Percentiles rank a stretch among this genome's conserved stretches.
These are phyloP conservation scores for Cercophora newfieldiana DNA, from an alignment of 495 filamentous ascomycete genomes.

Conservation along the genomic window DNA sequence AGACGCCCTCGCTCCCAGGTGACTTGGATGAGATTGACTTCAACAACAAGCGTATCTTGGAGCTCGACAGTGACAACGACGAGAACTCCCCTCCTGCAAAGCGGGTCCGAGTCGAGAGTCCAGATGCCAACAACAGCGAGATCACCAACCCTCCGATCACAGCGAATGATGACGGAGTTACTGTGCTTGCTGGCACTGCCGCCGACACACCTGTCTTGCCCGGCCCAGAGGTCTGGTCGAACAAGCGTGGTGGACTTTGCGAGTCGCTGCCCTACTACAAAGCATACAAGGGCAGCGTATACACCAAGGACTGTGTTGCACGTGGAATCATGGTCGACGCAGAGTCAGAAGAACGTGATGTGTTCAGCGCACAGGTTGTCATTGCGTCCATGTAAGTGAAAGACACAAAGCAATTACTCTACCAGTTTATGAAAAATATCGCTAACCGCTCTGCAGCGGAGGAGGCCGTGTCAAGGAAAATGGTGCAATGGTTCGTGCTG, in stretches of 20 bases:
- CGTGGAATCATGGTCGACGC: slow-evolving; percentile 64
- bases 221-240: slow-evolving; percentile 46
- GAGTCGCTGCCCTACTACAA: slow-evolving; percentile 69
- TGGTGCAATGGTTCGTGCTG: not conserved
- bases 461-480: slow-evolving; percentile 45
- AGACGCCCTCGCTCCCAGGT: not conserved
- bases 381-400: slow-evolving; percentile 64
- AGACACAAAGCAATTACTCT: not conserved
- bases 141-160: not conserved
- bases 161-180: not conserved
- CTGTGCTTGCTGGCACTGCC: not conserved
- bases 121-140: not conserved
- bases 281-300: slow-evolving; percentile 60
- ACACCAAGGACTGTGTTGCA: slow-evolving; percentile 48
- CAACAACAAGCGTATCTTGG: not conserved
- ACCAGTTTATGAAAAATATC: not conserved
- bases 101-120: too few species aligned
- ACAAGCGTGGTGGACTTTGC: slow-evolving; percentile 61
- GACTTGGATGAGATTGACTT: not conserved
- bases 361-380: slow-evolving; percentile 63
- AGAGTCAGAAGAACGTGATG: slow-evolving; percentile 54
- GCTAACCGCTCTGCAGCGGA: slow-evolving; percentile 37
- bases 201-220: not conserved
- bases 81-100: not conserved
- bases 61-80: not conserved